These are phyloP conservation scores for Komagataella populi DNA, from an alignment of 805 yeast species.

Conservation along the genomic window DNA sequence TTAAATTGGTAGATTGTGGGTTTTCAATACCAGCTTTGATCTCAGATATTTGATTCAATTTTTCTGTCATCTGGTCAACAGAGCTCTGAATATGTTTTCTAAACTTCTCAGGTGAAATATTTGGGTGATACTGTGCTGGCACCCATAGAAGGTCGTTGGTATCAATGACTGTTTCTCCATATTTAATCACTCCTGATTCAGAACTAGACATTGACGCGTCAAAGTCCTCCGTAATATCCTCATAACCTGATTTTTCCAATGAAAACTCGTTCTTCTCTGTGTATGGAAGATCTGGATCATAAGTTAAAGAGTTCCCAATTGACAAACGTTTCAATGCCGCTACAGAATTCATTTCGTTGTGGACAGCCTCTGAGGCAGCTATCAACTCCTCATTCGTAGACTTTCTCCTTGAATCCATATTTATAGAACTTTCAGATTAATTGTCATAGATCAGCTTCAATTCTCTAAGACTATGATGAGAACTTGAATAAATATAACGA, in stretches of 20 bases:
- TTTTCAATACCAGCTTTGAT: slow-evolving; percentile 3
- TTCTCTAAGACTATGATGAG: neutral
- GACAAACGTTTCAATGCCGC: slow-evolving; percentile 62
- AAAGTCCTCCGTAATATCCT: slow-evolving; percentile 7
- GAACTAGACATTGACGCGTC: neutral
- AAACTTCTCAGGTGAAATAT: slow-evolving; percentile 84
- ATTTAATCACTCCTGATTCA: slow-evolving; percentile 1
- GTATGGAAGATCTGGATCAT: slow-evolving; percentile 62
- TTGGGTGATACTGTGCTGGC: slow-evolving; percentile 90
- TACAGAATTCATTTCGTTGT: slow-evolving; percentile 61
- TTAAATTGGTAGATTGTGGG: slow-evolving; percentile 7
- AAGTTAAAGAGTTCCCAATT: slow-evolving; percentile 44
- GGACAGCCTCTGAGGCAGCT: slow-evolving; percentile 65
- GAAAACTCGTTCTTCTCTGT: slow-evolving; percentile 6
- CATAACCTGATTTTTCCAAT: slow-evolving; percentile 4
- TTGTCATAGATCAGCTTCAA: neutral
- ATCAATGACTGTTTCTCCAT: slow-evolving; percentile 12
- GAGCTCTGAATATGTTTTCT: slow-evolving; percentile 48
- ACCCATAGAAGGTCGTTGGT: slow-evolving; percentile 71
- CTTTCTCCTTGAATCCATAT: neutral
- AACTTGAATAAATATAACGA: neutral
- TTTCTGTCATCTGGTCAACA: slow-evolving; percentile 36
- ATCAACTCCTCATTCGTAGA: slow-evolving; percentile 19
- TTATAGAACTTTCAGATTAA: neutral
- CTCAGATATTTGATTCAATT: slow-evolving; percentile 10